Evolutionary conservation across 1,284 basidiomycete species (phyloP).

Genomic region (Pulveroboletus sp.): DNA sequence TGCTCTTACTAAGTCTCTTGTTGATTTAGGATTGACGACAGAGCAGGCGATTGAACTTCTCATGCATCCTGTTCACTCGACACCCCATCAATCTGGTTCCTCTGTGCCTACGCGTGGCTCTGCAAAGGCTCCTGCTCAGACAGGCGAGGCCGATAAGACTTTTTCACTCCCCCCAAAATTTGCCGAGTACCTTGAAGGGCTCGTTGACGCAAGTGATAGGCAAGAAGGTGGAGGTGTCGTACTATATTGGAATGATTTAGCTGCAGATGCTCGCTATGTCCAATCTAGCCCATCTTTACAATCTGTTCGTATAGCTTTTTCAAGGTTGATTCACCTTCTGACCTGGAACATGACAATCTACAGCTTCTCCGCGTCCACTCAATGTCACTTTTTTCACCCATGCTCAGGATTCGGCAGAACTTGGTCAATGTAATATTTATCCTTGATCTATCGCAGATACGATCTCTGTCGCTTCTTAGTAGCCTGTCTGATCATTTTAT

Average conservation of each 20-base stretch:
- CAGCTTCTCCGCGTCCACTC: conserved; percentile 74
- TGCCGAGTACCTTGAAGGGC: conserved; percentile 62
- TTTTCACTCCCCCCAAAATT: conserved; percentile 29
- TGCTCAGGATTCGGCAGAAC: conserved; percentile 62
- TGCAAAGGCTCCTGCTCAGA: conserved; percentile 7
- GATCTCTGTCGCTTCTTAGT: conserved; percentile 62
- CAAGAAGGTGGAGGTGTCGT: conserved; percentile 75
- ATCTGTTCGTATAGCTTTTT: conserved; percentile 10
- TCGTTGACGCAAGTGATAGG: conserved; percentile 90
- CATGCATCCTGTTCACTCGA: conserved; percentile 50
- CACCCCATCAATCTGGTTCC: conserved; percentile 8
- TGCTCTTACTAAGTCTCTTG: conserved; percentile 60
- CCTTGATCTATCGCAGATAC: conserved; percentile 71
- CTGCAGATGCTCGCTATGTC: conserved; percentile 74
- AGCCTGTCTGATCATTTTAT: conserved; percentile 70
- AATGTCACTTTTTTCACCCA: conserved; percentile 79
- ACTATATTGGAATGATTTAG: conserved; percentile 88
- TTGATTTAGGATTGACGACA: conserved; percentile 60
- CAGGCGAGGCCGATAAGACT: conserved; percentile 22
- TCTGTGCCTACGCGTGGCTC: conserved; percentile 12
- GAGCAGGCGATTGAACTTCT: conserved; percentile 72
- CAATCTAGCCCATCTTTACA: conserved; percentile 46
- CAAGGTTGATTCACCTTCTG: neutral
- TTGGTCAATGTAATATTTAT: conserved; percentile 80
- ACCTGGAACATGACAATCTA: conserved; percentile 2